Base-by-base conservation (phyloP, 805 yeast species). In the Cyberlindnera maclurae region DNA sequence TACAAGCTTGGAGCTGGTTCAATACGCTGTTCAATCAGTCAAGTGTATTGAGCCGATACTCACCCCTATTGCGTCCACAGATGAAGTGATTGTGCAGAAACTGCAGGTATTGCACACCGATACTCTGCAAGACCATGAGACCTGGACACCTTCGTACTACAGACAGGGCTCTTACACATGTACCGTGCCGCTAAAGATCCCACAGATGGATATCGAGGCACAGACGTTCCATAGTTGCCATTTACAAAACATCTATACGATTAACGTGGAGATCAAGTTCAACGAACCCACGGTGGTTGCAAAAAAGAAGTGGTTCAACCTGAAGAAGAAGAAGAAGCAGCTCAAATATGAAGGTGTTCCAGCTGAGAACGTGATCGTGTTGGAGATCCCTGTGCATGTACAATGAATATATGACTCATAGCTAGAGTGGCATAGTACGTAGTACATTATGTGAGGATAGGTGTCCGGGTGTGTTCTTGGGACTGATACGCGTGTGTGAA, bases 181-280 rank as follows among this genome's bases (percentile, higher is more conserved):
- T 22, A 42, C 37, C 1, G 15, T 41, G 2, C 31, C 37, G 3
- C 36, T 49, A 12, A 36, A 42, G 1, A 35, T 49, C 10, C 48
- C 51, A 12, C 4, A 15, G 3, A n/a, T 45, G 13, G 13, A 12
- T 4, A 28, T 31, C 12, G 34, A 38, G 4, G 9, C 40, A 10
- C 37, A 39, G 3, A 47, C 53, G 0, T 51, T 51, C 43, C 55
- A 51, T 31, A 39, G 46, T 26, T 51, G 55, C 34, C 39, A 35
- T 30, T 16, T 51, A 6, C 55, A 51, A 22, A 51, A 51, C 36
- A 36, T 51, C 30, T 51, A 47, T 27, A 26, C 39, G 3, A 35
- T 49, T 7, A 15, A 44, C 3, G 17, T 51, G 7, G 33, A 22
- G 12, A 15, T 49, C 12, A n/a, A 17, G 11, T 44, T 44, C 26